Conservation (phyloP, 495 filamentous ascomycete genomes). For the Penicillium pancosmium region DNA sequence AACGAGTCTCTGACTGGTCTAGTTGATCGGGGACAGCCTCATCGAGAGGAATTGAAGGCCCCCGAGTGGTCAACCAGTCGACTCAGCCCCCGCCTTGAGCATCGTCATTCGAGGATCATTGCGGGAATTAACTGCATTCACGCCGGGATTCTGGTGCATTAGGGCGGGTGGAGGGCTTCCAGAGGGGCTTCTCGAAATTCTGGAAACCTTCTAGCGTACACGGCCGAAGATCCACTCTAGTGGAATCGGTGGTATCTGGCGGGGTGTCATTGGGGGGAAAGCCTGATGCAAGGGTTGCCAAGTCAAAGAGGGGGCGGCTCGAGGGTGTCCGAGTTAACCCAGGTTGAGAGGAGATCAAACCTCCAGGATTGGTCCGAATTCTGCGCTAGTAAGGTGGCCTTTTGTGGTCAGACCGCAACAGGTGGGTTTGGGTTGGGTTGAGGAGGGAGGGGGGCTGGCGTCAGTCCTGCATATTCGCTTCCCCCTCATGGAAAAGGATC, state of each 20-base stretch:
- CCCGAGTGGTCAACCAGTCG: not conserved
- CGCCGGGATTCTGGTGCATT: slow-evolving; percentile 25
- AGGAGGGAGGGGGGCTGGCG: not conserved
- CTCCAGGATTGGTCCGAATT: not conserved
- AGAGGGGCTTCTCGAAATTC: slow-evolving; percentile 19
- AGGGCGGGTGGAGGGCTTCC: slow-evolving; percentile 7
- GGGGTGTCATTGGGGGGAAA: not conserved
- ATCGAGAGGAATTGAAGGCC: not conserved
- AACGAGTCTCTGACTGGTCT: not conserved
- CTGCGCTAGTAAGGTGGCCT: not conserved
- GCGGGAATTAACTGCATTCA: slow-evolving; percentile 30
- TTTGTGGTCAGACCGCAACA: slow-evolving; percentile 1
- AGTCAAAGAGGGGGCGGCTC: not conserved
- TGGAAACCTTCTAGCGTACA: slow-evolving; percentile 33
- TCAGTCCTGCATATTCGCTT: slow-evolving; percentile 3
- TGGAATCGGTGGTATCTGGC: not conserved
- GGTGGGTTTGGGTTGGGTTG: not conserved
- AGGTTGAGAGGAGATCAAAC: not conserved
- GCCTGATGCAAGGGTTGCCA: not conserved
- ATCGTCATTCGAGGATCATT: slow-evolving; percentile 21
- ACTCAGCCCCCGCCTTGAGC: slow-evolving; percentile 15
- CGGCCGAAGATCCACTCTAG: not conserved
- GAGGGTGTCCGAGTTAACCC: not conserved
- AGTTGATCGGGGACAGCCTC: slow-evolving; percentile 7
- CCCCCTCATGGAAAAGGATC: not conserved